A percentile compares a stretch with the other conserved stretches of the same genome.
Conservation (phyloP, 2,329 filamentous ascomycete genomes). For the Knufia fluminis region DNA sequence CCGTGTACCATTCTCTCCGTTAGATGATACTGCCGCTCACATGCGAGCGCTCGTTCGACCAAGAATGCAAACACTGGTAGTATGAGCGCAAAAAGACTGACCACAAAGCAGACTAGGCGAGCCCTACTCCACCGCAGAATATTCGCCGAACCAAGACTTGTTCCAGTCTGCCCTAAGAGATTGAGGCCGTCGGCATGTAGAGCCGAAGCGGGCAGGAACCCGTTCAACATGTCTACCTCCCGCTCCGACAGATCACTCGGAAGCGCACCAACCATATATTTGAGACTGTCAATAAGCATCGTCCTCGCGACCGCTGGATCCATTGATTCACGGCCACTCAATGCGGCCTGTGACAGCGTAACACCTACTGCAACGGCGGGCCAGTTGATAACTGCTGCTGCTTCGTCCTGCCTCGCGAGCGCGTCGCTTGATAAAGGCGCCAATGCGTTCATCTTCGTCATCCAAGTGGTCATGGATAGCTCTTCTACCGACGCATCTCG, state of each 20-base stretch:
- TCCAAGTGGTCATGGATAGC: background rate
- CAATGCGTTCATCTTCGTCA: background rate
- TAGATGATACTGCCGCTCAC: constrained; percentile 7
- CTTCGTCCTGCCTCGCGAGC: background rate
- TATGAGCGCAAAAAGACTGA: constrained; percentile 1
- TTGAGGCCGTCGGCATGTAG: no score
- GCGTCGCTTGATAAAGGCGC: background rate
- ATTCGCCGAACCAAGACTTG: background rate
- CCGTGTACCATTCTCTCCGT: constrained; percentile 5
- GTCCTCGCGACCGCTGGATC: constrained; percentile 1
- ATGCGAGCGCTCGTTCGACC: constrained; percentile 1
- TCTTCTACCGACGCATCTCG: background rate
- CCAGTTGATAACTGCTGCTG: background rate
- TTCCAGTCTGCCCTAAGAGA: background rate
- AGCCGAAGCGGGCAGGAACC: background rate
- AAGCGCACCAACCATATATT: background rate
- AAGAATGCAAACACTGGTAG: constrained; percentile 6
- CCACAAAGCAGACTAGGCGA: background rate
- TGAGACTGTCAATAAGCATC: background rate
- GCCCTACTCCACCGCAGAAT: background rate
- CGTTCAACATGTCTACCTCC: background rate
- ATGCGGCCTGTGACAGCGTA: background rate
- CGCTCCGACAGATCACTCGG: background rate
- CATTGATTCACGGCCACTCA: background rate
- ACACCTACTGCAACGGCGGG: background rate